Conservation (phyloP, 345 rosid species). For the Geranium rotundifolium region DNA sequence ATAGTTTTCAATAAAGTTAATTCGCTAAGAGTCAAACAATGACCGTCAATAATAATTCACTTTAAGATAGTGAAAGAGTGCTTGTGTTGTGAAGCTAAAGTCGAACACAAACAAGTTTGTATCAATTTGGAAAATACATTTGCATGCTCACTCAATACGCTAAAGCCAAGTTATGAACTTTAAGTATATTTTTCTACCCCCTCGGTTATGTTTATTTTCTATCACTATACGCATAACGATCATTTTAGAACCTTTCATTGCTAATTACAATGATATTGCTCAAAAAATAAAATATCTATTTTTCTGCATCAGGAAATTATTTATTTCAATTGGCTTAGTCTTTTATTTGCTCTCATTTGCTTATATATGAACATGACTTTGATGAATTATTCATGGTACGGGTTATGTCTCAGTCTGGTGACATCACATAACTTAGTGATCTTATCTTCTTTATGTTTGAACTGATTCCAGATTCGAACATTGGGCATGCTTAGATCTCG, state of each 20-base stretch:
- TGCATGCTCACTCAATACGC: too few species aligned
- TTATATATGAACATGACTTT: background rate
- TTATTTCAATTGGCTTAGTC: background rate
- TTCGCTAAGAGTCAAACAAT: background rate
- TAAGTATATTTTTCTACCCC: too few species aligned
- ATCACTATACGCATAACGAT: too few species aligned
- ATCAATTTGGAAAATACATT: too few species aligned
- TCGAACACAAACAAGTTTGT: too few species aligned
- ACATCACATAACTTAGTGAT: background rate
- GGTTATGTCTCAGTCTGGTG: background rate
- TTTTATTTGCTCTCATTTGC: background rate
- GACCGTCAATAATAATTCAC: background rate
- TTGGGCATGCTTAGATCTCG: conserved; percentile 98
- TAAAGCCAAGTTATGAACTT: too few species aligned
- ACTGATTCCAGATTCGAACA: conserved; percentile 67
- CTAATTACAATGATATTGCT: background rate
- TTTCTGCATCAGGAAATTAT: background rate
- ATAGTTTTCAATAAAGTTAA: background rate
- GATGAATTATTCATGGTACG: background rate
- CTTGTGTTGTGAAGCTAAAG: too few species aligned
- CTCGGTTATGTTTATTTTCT: too few species aligned
- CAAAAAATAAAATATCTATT: too few species aligned
- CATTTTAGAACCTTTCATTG: too few species aligned
- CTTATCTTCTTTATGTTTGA: background rate
- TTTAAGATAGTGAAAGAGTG: too few species aligned